Percentiles rank a stretch among this genome's conserved stretches.
These are phyloP conservation scores for Sporothrix schenckii DNA, from an alignment of 2,329 filamentous ascomycete species.

Conservation along the genomic window DNA sequence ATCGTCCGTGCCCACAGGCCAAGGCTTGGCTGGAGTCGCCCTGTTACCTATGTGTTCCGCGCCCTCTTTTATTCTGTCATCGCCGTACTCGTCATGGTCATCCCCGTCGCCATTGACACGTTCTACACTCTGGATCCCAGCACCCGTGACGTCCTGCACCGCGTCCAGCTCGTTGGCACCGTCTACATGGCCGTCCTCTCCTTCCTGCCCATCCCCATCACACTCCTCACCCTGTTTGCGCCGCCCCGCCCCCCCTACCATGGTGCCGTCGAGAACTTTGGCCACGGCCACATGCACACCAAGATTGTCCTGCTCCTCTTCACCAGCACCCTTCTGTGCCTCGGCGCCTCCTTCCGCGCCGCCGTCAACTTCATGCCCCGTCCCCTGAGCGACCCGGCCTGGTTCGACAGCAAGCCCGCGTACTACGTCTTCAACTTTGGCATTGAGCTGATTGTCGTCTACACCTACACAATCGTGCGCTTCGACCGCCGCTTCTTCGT, in stretches of 20 bases:
- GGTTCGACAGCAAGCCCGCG: slow-evolving; percentile 70
- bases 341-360: slow-evolving; percentile 71
- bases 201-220: slow-evolving; percentile 66
- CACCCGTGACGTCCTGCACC: slow-evolving; percentile 57
- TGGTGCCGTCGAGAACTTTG: slow-evolving; percentile 61
- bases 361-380: slow-evolving; percentile 60
- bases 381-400: slow-evolving; percentile 59
- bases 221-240: slow-evolving; percentile 55
- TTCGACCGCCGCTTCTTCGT: slow-evolving; percentile 77
- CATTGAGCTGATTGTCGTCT: slow-evolving; percentile 71
- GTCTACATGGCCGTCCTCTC: slow-evolving; percentile 67
- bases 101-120: slow-evolving; percentile 64
- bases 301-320: slow-evolving; percentile 68
- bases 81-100: slow-evolving; percentile 66
- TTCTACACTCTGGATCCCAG: slow-evolving; percentile 65
- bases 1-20: slow-evolving; percentile 75
- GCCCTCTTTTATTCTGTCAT: slow-evolving; percentile 59
- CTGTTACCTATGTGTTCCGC: slow-evolving; percentile 57
- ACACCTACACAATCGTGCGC: slow-evolving; percentile 65
- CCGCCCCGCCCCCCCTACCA: slow-evolving; percentile 37
- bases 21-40: slow-evolving; percentile 66
- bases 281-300: slow-evolving; percentile 64
- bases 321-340: slow-evolving; percentile 61
- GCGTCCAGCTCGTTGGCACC: slow-evolving; percentile 64
- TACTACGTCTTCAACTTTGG: slow-evolving; percentile 82